Base-by-base conservation (phyloP, 257 asterid genomes). In the Ajuga chamaepitys region DNA sequence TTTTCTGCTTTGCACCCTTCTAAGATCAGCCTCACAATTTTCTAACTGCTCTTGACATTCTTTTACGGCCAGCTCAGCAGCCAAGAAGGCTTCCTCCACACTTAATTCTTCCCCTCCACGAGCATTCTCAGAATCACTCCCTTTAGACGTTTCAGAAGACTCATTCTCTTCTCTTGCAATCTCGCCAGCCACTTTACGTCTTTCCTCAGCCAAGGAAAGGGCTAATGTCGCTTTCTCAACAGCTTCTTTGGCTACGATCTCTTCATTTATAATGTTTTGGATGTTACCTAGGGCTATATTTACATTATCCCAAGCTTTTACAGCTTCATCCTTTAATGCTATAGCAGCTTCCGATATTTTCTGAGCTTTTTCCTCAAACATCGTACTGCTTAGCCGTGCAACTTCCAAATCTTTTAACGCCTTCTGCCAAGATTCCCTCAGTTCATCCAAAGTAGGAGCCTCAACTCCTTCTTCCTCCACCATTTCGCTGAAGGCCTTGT, bases 361-460 rank as follows among this genome's bases (percentile, higher is more conserved):
- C 79, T 94, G 97, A 16, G 99, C 97, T 75, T 88, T 82, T 47
- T 88, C 97, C 81, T 94, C 97, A 65, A 81, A 90, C 82, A 84
- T 54, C 44, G 84, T 68, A 76, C 95, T 94, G 81, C 85, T 90
- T 51, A 77, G 66, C 53, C 81, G 81, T 54, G 99, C 88, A 77
- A 70, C 82, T 74, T 94, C 94, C 78, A 94, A 84, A 21, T 88
- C 95, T 34, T 73, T 83, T 51, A 76, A 76, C 41, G 95, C 95
- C 84, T 90, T 94, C 76, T 85, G 95, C 82, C 90, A 70, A 58
- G 85, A 38, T 47, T 85, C 93, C 75, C 87, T 86, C 79, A 88
- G 61, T 76, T 94, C 99, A 64, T 83, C 95, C 79, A 88, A 62
- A 80, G 80, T 78, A 72, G 79, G 81, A 64, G 67, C 75, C 76